These are phyloP conservation scores for Fraxinus sp. DNA, from an alignment of 305 asterid genomes.

Conservation along the genomic window DNA sequence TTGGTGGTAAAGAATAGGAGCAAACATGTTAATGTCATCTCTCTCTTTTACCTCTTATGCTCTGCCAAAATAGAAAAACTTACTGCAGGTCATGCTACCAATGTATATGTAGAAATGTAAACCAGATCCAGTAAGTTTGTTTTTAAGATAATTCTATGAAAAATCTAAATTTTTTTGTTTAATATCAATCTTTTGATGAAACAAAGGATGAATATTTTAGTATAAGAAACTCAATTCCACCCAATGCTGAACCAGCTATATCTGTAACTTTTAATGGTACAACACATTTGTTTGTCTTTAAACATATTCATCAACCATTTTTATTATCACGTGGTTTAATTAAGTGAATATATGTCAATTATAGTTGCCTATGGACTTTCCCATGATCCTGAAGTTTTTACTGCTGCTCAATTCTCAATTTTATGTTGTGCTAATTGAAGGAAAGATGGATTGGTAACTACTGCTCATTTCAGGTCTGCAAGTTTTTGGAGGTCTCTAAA, in stretches of 20 bases:
- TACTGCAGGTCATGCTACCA: neutral
- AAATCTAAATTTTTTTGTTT: neutral
- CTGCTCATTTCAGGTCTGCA: conserved; percentile 60
- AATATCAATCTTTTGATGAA: neutral
- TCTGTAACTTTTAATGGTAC: neutral
- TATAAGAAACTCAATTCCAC: neutral
- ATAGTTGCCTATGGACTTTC: conserved; percentile 14
- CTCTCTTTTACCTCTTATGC: neutral
- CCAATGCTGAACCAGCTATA: neutral
- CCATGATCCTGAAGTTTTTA: conserved; percentile 16
- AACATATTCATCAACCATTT: neutral
- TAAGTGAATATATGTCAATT: conserved; percentile 1
- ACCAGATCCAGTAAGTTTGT: neutral
- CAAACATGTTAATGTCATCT: neutral
- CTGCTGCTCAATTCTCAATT: conserved; percentile 1
- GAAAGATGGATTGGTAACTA: conserved; percentile 9
- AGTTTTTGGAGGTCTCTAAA: conserved; percentile 87
- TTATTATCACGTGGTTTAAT: conserved; percentile 3
- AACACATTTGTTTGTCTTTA: neutral
- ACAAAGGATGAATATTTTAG: neutral
- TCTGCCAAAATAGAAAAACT: neutral
- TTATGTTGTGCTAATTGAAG: conserved; percentile 15
- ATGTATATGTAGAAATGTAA: neutral
- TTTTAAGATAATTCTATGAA: neutral
- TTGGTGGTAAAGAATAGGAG: neutral